Evolutionary conservation across 2,329 filamentous ascomycete genomes (phyloP).

Genomic region (Dryadomyces sulphureus): DNA sequence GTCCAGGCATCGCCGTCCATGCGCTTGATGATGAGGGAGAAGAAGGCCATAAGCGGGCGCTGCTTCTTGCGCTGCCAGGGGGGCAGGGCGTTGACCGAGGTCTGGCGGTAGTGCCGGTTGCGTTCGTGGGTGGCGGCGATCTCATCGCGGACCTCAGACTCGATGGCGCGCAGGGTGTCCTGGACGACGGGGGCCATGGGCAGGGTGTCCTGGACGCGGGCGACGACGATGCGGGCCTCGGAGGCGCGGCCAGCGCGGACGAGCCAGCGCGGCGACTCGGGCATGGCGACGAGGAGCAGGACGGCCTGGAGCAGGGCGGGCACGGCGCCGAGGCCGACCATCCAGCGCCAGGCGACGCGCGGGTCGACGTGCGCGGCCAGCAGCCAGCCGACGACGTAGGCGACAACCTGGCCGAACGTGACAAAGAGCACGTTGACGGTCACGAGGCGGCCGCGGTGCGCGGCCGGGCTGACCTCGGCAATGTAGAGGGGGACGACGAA

Average conservation of each 20-base stretch:
- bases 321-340: slow-evolving; percentile 71
- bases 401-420: slow-evolving; percentile 76
- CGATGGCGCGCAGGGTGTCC: slow-evolving; percentile 51
- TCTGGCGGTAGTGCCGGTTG: slow-evolving; percentile 14
- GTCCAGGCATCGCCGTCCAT: slow-evolving; percentile 32
- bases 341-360: slow-evolving; percentile 67
- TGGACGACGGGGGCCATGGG: slow-evolving; percentile 14
- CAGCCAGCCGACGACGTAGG: slow-evolving; percentile 70
- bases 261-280: slow-evolving; percentile 81
- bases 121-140: slow-evolving; percentile 29
- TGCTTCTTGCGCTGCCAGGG: no score
- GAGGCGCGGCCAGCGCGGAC: slow-evolving; percentile 49
- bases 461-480: slow-evolving; percentile 66
- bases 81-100: no score
- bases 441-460: slow-evolving; percentile 63
- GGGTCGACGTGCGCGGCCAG: slow-evolving; percentile 41
- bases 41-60: no score
- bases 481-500: slow-evolving; percentile 83
- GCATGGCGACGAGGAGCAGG: slow-evolving; percentile 56
- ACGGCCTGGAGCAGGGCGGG: slow-evolving; percentile 60
- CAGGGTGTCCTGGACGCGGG: slow-evolving; percentile 33
- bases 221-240: slow-evolving; percentile 51
- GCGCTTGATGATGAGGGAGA: slow-evolving; percentile 6
- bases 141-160: slow-evolving; percentile 61
- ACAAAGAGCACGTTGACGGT: slow-evolving; percentile 73